A percentile compares a stretch with the other conserved stretches of the same genome.
Evolutionary conservation across 352 stramenopile species (phyloP).

Genomic region (Globisporangium nodosum): DNA sequence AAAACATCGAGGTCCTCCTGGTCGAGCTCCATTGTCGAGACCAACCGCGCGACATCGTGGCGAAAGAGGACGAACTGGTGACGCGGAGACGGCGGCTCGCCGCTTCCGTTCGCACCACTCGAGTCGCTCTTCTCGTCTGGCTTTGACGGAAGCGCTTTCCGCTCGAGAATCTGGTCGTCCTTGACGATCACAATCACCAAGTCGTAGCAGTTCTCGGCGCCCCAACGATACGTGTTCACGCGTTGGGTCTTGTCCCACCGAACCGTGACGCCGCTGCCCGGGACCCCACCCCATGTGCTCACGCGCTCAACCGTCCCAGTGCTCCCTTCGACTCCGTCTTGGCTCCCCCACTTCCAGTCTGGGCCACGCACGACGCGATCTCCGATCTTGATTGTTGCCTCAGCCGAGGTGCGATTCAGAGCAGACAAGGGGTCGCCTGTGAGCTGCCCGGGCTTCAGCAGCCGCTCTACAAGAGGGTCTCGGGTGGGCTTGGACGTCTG

Average conservation of each 20-base stretch:
- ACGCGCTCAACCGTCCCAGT: slow-evolving; percentile 71
- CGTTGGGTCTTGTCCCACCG: slow-evolving; percentile 79
- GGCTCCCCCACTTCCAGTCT: slow-evolving; percentile 80
- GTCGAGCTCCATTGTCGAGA: slow-evolving; percentile 43
- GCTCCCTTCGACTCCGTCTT: slow-evolving; percentile 61
- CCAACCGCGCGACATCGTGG: slow-evolving; percentile 42
- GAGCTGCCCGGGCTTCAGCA: slow-evolving; percentile 9
- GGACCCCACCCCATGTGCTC: slow-evolving; percentile 69
- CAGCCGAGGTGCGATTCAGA: slow-evolving; percentile 1
- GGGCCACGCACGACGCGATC: slow-evolving; percentile 66
- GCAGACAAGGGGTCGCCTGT: not conserved
- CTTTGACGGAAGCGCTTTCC: slow-evolving; percentile 40
- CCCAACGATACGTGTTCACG: slow-evolving; percentile 83
- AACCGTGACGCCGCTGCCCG: slow-evolving; percentile 73
- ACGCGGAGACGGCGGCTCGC: slow-evolving; percentile 25
- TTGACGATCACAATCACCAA: slow-evolving; percentile 66
- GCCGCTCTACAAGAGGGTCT: slow-evolving; percentile 1
- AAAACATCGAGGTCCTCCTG: slow-evolving; percentile 51
- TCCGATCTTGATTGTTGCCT: slow-evolving; percentile 37
- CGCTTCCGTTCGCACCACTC: slow-evolving; percentile 5
- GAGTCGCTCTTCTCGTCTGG: slow-evolving; percentile 11
- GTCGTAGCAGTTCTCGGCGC: slow-evolving; percentile 71
- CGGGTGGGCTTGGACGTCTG: not conserved
- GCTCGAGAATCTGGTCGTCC: slow-evolving; percentile 33
- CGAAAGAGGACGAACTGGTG: slow-evolving; percentile 63